phyloP scores from a whole-genome alignment of 2,329 filamentous ascomycete genomes.

The Fusarium austroafricanum region DNA sequence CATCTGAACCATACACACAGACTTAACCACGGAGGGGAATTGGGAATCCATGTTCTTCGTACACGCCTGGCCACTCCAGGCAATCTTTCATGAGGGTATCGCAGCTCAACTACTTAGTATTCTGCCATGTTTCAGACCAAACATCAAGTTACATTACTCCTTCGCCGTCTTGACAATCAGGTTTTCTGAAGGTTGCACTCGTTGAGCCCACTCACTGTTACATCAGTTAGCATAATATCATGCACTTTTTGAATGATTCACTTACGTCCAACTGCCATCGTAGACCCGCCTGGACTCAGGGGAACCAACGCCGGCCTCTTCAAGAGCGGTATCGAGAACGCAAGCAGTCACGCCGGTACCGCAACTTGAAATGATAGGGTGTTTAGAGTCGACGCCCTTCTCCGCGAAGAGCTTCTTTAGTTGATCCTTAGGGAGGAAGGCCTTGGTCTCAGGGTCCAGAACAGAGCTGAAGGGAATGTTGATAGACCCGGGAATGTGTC shows the following conservation, averaged over 20 bases:
- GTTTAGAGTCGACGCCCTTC: slow-evolving; percentile 82
- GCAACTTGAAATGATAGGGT: slow-evolving; percentile 87
- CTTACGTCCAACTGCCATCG: slow-evolving; percentile 98
- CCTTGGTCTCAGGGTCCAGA: slow-evolving; percentile 85
- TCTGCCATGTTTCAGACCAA: slow-evolving; percentile 29
- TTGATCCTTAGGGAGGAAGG: slow-evolving; percentile 77
- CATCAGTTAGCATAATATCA: slow-evolving; percentile 45
- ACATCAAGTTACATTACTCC: slow-evolving; percentile 29
- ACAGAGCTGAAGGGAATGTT: slow-evolving; percentile 84
- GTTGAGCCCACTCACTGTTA: slow-evolving; percentile 73
- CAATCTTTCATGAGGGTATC: slow-evolving; percentile 50
- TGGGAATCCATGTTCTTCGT: slow-evolving; percentile 45
- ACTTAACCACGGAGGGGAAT: slow-evolving; percentile 40
- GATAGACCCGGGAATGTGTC: slow-evolving; percentile 90
- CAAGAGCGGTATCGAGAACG: slow-evolving; percentile 87
- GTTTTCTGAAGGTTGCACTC: slow-evolving; percentile 70
- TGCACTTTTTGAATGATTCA: slow-evolving; percentile 46
- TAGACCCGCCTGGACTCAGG: slow-evolving; percentile 80
- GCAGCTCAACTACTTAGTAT: slow-evolving; percentile 41
- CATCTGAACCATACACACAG: slow-evolving; percentile 33
- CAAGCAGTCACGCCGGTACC: slow-evolving; percentile 95
- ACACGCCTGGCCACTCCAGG: slow-evolving; percentile 44
- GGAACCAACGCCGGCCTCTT: slow-evolving; percentile 79
- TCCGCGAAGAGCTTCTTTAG: slow-evolving; percentile 79
- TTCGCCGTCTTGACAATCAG: slow-evolving; percentile 68